These are phyloP conservation scores for Rhizophora mangle DNA, from an alignment of 345 rosid genomes.

Conservation along the genomic window DNA sequence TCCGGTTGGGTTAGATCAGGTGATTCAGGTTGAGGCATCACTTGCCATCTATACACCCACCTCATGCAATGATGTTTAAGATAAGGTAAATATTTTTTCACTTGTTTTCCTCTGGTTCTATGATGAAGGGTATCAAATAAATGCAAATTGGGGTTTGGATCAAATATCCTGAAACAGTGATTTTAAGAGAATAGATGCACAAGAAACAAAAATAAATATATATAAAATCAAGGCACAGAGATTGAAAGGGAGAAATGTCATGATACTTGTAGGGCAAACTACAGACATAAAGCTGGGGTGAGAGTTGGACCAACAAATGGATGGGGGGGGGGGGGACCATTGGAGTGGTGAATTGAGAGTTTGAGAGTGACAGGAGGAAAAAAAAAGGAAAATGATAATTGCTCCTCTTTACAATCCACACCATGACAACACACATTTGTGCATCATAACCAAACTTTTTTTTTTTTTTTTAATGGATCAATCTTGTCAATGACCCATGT, in stretches of 20 bases:
- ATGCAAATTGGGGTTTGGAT: slow-evolving; percentile 24
- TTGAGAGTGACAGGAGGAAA: slow-evolving; percentile 13
- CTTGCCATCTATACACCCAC: not conserved
- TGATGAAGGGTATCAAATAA: slow-evolving; percentile 3
- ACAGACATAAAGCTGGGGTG: slow-evolving; percentile 41
- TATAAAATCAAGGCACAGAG: slow-evolving; percentile 20
- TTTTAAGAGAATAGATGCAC: slow-evolving; percentile 25
- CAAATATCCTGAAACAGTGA: slow-evolving; percentile 12
- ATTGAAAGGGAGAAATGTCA: slow-evolving; percentile 38
- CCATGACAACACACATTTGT: not conserved
- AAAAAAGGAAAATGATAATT: not conserved
- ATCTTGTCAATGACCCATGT: slow-evolving; percentile 1
- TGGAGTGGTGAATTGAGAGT: slow-evolving; percentile 8
- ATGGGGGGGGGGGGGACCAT: slow-evolving; percentile 11
- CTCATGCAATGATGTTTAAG: not conserved
- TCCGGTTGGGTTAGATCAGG: no score
- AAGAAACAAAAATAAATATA: slow-evolving; percentile 21
- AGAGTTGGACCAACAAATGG: slow-evolving; percentile 19
- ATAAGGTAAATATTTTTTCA: not conserved
- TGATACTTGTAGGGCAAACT: slow-evolving; percentile 53
- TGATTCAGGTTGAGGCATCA: not conserved
- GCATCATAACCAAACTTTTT: no score
- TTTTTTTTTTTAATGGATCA: not conserved
- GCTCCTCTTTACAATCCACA: not conserved
- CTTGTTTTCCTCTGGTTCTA: not conserved